Base-by-base conservation (phyloP, 108 stramenopile species). In the Discostella stelligeroides region DNA sequence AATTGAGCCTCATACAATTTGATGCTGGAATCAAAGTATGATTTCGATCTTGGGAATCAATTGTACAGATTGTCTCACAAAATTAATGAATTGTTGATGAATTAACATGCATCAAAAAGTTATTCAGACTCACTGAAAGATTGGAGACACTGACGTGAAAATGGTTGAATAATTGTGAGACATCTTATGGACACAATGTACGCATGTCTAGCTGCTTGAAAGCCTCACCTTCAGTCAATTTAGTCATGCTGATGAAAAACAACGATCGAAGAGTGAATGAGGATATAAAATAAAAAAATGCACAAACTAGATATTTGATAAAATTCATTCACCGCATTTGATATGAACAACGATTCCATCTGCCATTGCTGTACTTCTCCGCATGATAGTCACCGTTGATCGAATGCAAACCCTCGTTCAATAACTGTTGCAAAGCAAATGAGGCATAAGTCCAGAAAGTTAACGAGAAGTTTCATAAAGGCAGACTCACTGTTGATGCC, bases 1-100 rank as follows among this genome's bases (percentile, higher is more conserved):
- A 79, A 79, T 79, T 79, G 77, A 4, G 65, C 54, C 49, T 79
- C 77, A 39, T 79, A 79, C 66, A 79, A 66, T 45, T 48, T 72
- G 0, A 72, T 70, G 23, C 56, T 48, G 13, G 39, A 41, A 20
- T 27, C 45, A 56, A 72, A 79, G 40, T 54, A 56, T 7, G 77
- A 79, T 28, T 70, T 59, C 8, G 70, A 72, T 48, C 43, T 45
- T 2, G 43, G 2, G 34, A 6, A 5, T 34, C 34, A 34, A n/a
- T n/a, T n/a, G n/a, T 34, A 34, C 34, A 34, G 34, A n/a, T n/a
- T 34, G 34, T 34, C 34, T 34, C 34, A 34, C 3, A 34, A 34
- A 6, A 6, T 34, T 34, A 34, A 34, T 34, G 3, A 6, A n/a
- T n/a, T 34, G 34, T 34, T 6, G 34, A 34, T 34, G 34, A 34